Evolutionary conservation across 495 filamentous ascomycete species (phyloP).

Genomic region (Hypoxylon lienhwacheense): DNA sequence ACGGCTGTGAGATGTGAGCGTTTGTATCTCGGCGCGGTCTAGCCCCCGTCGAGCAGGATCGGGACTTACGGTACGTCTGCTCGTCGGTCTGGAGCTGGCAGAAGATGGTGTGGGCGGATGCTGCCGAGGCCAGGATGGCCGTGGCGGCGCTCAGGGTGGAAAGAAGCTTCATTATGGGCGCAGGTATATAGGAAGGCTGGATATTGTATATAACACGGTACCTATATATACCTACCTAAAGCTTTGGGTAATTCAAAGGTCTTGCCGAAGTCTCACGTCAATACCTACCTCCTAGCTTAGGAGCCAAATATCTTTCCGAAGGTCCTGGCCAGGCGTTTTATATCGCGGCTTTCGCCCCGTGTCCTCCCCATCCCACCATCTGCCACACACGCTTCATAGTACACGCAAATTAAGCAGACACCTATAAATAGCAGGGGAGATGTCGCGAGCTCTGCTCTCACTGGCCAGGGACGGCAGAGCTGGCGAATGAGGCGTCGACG

Average conservation of each 20-base stretch:
- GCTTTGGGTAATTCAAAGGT: no score
- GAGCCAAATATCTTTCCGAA: no score
- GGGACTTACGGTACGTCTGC: conserved; percentile 26
- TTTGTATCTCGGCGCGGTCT: conserved; percentile 1
- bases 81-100: conserved; percentile 41
- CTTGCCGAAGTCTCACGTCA: no score
- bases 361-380: conserved; percentile 7
- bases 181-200: no score
- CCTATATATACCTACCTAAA: no score
- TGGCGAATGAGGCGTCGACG: conserved; percentile 7
- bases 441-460: conserved; percentile 4
- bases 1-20: conserved; percentile 21
- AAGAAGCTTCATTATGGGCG: conserved; percentile 26
- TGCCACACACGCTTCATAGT: conserved; percentile 11
- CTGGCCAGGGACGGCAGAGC: not conserved
- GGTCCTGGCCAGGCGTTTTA: no score
- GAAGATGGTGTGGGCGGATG: conserved; percentile 51
- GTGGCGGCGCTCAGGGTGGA: conserved; percentile 14
- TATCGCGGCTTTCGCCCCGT: conserved; percentile 6
- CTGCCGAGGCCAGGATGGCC: conserved; percentile 29
- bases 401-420: not conserved
- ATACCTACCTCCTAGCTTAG: no score
- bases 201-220: no score
- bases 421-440: not conserved
- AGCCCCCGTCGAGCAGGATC: not conserved